Base-by-base conservation (phyloP, 768 basidiomycete genomes). In the Floccularia luteovirens region DNA sequence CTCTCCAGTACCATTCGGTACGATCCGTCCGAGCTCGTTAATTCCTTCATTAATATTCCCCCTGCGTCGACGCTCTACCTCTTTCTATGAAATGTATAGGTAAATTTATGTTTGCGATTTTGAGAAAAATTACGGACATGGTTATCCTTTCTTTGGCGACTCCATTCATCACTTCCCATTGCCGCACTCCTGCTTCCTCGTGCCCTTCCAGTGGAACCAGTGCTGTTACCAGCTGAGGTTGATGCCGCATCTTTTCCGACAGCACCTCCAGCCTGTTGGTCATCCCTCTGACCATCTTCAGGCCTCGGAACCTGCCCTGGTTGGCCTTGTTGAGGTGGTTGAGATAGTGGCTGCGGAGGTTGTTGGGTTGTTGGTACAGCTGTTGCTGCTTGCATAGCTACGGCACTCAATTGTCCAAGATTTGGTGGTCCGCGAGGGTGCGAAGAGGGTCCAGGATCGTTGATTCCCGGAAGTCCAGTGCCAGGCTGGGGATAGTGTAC, bases 21-120 rank as follows among this genome's bases (percentile, higher is more conserved):
- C 82, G 49, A 93, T 87, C 0, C 82, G 76, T 0, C 86, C 84
- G 12, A 98, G 80, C 50, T 88, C 85, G 53, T 87, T 90, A 65
- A 99, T 96, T 0, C 93, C 93, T 46, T 93, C 87, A 61, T 94
- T 96, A 63, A 99, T 97, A 49, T 91, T 91, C 13, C 92, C 92
- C 34, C 94, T 74, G 39, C 94, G 82, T 25, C 90, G 79, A 39
- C 94, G 85, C 59, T 99, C 94, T 10, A 98, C 92, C 65, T 97
- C 92, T 89, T 97, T 97, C 93, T 97, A 64, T 38, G 47, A 38
- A 19, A n/a, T 11, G 22, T 14, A 28, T 38, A 31, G 42, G 28
- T 11, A 19, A 28, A 13, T 13, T 20, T 48, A n/a, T 50, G n/a
- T 36, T 7, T 14, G 4, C 37, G 8, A 23, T 23, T 38, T 23